Conservation (phyloP, 306 rosid species). For the Castanea sativa region DNA sequence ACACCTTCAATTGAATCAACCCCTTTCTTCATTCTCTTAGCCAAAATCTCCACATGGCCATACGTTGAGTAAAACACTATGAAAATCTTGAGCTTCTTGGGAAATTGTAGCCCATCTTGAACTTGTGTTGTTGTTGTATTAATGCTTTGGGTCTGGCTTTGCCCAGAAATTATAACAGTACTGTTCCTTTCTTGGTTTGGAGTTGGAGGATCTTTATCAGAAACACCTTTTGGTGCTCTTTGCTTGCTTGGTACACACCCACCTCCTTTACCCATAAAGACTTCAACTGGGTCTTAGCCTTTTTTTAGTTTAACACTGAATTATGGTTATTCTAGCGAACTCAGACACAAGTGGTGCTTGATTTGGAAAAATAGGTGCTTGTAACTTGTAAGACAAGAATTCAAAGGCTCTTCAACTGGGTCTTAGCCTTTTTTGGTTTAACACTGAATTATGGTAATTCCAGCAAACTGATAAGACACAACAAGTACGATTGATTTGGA, state of each 20-base stretch:
- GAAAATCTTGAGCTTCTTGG: slow-evolving; percentile 48
- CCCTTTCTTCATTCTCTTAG: slow-evolving; percentile 58
- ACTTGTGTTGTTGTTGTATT: slow-evolving; percentile 20
- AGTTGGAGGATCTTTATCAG: slow-evolving; percentile 25
- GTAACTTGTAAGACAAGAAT: too few relatives aligned
- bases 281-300: slow-evolving; percentile 1
- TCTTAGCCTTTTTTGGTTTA: too few relatives aligned
- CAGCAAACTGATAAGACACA: too few relatives aligned
- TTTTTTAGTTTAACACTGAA: not conserved
- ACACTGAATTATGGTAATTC: too few relatives aligned
- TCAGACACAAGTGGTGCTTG: too few relatives aligned
- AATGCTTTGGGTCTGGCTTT: slow-evolving; percentile 12
- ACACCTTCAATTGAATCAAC: slow-evolving; percentile 65
- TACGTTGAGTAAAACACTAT: slow-evolving; percentile 74
- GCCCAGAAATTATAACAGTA: slow-evolving; percentile 22
- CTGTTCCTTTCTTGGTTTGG: slow-evolving; percentile 28
- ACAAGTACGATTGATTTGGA: too few relatives aligned
- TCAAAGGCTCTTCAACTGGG: too few relatives aligned
- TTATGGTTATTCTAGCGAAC: too few relatives aligned
- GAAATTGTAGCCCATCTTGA: slow-evolving; percentile 13
- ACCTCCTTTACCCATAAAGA: slow-evolving; percentile 68
- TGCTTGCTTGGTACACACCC: slow-evolving; percentile 78
- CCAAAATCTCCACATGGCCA: slow-evolving; percentile 74
- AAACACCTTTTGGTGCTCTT: slow-evolving; percentile 22
- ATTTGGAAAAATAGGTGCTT: too few relatives aligned